Evolutionary conservation across 805 yeast species (phyloP), one percentile per base, ranked within the genome.

Genomic region (Candida ortonii): DNA sequence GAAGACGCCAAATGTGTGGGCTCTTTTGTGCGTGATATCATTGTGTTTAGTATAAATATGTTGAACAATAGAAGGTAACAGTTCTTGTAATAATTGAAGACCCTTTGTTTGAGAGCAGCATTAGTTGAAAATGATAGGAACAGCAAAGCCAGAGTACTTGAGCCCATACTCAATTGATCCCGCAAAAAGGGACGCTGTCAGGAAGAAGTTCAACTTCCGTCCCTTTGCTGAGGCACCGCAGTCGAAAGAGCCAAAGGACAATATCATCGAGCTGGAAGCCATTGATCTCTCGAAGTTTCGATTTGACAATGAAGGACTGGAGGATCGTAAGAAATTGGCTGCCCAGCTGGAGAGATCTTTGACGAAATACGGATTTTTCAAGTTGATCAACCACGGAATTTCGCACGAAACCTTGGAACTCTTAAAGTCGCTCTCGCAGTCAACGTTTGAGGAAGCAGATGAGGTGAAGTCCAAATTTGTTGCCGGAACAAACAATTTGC

Each of bases 321-420:
- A 40, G 7, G 36, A 51, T 12, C 46, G 73, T 22, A 39, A 48
- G 34, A 36, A 27, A 9, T 51, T 69, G 24, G 75, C 74, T 1
- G 38, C 33, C 1, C 55, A 58, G 30, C 50, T 70, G 9, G 73
- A 69, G 37, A 46, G 49, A 17, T 63, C 74, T 1, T 44, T 70
- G 16, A 54, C 66, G 2, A 61, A 67, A 1, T 60, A 62, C 34
- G 76, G 76, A 1, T 70, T 70, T 43, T 66, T 70, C 52, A 63
- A 64, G 19, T 38, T 70, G 14, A 47, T 53, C 8, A 67, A 67
- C 39, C 71, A 65, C 40, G 75, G 74, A 1, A 56, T 68, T 32
- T 48, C 50, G 3, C 44, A 40, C 9, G 64, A 56, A 14, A 45
- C 49, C 9, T 44, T 69, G 9, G 64, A 56, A 8, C 55, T 55